Evolutionary conservation across 75 land plant genomes (phyloP).

Genomic region (Pinus albicaulis): DNA sequence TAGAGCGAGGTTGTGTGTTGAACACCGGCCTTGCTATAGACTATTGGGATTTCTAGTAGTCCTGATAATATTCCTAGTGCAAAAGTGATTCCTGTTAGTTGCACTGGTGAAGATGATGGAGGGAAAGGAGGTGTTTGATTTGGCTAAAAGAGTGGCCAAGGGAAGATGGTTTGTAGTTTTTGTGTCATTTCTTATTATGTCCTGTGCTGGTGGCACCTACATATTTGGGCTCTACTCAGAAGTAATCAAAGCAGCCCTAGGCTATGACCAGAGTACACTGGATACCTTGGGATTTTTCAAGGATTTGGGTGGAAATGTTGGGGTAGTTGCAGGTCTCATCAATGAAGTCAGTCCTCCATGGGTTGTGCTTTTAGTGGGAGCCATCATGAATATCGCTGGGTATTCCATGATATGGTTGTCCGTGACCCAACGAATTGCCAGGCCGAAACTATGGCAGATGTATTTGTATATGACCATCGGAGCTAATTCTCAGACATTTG

Average conservation of each 20-base stretch:
- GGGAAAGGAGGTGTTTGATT: neutral
- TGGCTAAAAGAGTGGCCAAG: conserved; percentile 11
- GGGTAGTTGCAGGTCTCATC: conserved; percentile 27
- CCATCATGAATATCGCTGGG: conserved; percentile 18
- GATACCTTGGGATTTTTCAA: conserved; percentile 39
- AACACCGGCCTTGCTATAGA: no score
- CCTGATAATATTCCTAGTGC: no score
- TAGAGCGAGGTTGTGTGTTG: no score
- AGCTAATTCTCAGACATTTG: conserved; percentile 50
- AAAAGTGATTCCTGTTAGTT: no score
- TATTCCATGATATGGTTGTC: conserved; percentile 38
- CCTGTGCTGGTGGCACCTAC: conserved; percentile 31
- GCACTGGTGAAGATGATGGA: neutral
- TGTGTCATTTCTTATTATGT: conserved; percentile 21
- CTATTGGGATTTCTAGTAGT: no score
- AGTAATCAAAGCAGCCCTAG: conserved; percentile 19
- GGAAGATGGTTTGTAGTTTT: conserved; percentile 34
- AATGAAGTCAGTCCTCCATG: conserved; percentile 27
- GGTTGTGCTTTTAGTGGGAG: conserved; percentile 26
- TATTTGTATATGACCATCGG: conserved; percentile 27
- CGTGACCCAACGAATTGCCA: conserved; percentile 19
- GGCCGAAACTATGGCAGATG: conserved; percentile 35
- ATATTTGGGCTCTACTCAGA: conserved; percentile 36
- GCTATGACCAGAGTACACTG: conserved; percentile 19
- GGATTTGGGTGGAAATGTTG: conserved; percentile 35